Conservation (phyloP, 208 protist genomes). For the Wallacemonas sp. region DNA sequence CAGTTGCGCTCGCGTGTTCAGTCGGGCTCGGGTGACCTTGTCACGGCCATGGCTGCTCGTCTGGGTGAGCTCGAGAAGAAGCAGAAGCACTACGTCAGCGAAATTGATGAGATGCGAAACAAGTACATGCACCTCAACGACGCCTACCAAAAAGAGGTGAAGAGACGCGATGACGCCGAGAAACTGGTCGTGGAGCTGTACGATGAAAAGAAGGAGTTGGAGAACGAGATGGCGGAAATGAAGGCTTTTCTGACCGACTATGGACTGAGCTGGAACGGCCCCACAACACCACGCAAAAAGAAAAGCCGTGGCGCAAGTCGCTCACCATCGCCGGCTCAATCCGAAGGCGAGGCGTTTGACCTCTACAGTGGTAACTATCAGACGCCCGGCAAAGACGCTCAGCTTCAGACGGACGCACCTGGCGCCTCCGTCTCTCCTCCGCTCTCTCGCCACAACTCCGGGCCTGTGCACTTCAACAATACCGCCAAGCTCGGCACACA, state of each 20-base stretch:
- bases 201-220: constrained; percentile 70
- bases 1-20: constrained; percentile 55
- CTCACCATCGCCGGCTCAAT: neutral
- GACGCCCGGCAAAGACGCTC: constrained; percentile 1
- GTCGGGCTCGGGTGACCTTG: constrained; percentile 48
- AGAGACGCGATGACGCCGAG: constrained; percentile 67
- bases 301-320: constrained; percentile 5
- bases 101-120: constrained; percentile 72
- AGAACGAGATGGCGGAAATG: constrained; percentile 52
- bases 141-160: constrained; percentile 49
- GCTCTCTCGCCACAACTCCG: constrained; percentile 12
- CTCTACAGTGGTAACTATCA: constrained; percentile 45
- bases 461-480: constrained; percentile 17
- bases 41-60: constrained; percentile 70
- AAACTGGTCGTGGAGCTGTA: constrained; percentile 62
- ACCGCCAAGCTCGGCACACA: constrained; percentile 21
- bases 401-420: neutral
- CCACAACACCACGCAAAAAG: neutral
- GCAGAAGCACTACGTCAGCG: constrained; percentile 65
- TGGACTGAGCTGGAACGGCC: constrained; percentile 39
- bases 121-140: constrained; percentile 57
- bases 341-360: constrained; percentile 28
- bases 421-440: neutral
- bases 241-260: constrained; percentile 45
- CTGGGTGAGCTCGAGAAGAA: constrained; percentile 68